A percentile compares a stretch with the other conserved stretches of the same genome.
Conservation (phyloP, 495 filamentous ascomycete genomes). For the Annulohypoxylon maeteangense region DNA sequence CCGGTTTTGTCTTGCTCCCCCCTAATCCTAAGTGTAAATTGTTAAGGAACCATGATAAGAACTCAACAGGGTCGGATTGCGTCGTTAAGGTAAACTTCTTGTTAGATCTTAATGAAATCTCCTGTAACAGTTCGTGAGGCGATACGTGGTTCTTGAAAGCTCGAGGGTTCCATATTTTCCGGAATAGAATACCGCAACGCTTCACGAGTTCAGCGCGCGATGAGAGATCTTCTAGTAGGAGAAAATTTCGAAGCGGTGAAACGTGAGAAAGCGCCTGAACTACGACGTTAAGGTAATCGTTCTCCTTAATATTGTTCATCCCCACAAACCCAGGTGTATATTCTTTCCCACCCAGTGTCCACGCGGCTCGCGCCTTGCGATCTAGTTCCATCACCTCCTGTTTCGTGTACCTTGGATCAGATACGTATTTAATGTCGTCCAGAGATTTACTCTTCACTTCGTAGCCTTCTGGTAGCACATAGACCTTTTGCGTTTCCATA, state of each 20-base stretch:
- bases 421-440: conserved; percentile 98
- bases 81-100: conserved; percentile 92
- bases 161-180: conserved; percentile 98
- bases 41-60: conserved; percentile 97
- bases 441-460: conserved; percentile 95
- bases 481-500: conserved; percentile 93
- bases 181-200: conserved; percentile 87
- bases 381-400: conserved; percentile 83
- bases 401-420: conserved; percentile 86
- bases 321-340: conserved; percentile 96
- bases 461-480: conserved; percentile 96
- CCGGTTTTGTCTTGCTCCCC: conserved; percentile 86
- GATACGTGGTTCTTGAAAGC: conserved; percentile 98
- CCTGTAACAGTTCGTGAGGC: conserved; percentile 95
- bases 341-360: conserved; percentile 81
- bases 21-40: conserved; percentile 91
- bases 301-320: conserved; percentile 99
- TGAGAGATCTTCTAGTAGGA: conserved; percentile 84
- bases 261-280: conserved; percentile 95
- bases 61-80: conserved; percentile 96
- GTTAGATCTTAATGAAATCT: conserved; percentile 86
- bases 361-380: conserved; percentile 75
- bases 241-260: conserved; percentile 87
- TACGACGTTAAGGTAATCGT: conserved; percentile 97
- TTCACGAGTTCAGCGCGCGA: conserved; percentile 68